Evolutionary conservation across 495 filamentous ascomycete species (phyloP).

Genomic region (Penicillium coprophilum): DNA sequence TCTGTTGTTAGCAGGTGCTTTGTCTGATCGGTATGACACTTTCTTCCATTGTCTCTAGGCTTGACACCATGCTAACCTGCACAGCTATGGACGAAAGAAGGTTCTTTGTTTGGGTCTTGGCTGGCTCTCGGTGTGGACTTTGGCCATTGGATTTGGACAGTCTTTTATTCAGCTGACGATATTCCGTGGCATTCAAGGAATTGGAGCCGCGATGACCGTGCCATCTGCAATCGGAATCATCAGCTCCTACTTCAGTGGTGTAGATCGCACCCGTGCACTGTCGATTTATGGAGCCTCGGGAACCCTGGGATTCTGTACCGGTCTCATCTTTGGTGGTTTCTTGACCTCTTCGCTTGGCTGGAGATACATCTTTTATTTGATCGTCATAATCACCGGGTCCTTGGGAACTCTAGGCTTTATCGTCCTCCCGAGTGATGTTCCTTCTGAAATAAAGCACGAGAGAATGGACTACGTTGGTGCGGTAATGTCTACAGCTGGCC

Average conservation of each 20-base stretch:
- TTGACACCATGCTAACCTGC: conserved; percentile 3
- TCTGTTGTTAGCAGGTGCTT: conserved; percentile 33
- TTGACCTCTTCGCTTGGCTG: conserved; percentile 39
- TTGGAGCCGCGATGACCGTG: conserved; percentile 40
- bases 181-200: conserved; percentile 38
- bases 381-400: conserved; percentile 34
- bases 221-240: conserved; percentile 42
- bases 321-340: conserved; percentile 40
- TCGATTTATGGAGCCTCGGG: conserved; percentile 40
- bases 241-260: conserved; percentile 39
- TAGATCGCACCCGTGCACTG: conserved; percentile 35
- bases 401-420: conserved; percentile 33
- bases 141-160: conserved; percentile 39
- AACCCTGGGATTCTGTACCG: conserved; percentile 39
- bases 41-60: too few relatives aligned
- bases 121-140: conserved; percentile 38
- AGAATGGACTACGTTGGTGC: conserved; percentile 39
- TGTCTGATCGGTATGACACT: conserved; percentile 35
- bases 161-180: conserved; percentile 38
- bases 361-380: conserved; percentile 40
- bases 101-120: conserved; percentile 35
- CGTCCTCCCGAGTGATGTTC: conserved; percentile 31
- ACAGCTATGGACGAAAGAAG: conserved; percentile 36
- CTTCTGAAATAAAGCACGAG: conserved; percentile 18
- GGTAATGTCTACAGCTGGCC: conserved; percentile 33